A percentile compares a stretch with the other conserved stretches of the same genome.
phyloP scores from a whole-genome alignment of 2,329 filamentous ascomycete genomes.

The Aureobasidium sp. region DNA sequence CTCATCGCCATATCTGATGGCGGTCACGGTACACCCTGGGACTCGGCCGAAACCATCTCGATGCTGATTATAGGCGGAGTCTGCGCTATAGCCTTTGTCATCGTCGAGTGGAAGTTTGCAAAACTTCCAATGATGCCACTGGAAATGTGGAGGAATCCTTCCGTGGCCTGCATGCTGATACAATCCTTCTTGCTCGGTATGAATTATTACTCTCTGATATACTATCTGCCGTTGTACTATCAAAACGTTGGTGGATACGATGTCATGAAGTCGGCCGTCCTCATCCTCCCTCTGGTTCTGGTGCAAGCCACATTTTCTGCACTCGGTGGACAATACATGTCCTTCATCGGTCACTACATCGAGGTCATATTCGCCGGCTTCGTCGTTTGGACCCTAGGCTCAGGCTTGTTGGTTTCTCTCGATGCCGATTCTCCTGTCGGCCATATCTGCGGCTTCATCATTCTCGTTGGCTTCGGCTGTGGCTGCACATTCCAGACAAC shows the following conservation, averaged over 20 bases:
- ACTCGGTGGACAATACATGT: conserved; percentile 43
- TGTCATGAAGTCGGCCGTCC: conserved; percentile 43
- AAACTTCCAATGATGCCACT: conserved; percentile 41
- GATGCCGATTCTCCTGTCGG: conserved; percentile 23
- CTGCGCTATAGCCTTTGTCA: conserved; percentile 40
- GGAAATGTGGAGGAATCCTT: conserved; percentile 45
- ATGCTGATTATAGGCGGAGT: conserved; percentile 45
- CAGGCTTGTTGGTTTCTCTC: conserved; percentile 25
- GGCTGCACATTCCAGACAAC: conserved; percentile 32
- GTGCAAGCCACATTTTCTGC: conserved; percentile 22
- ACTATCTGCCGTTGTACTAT: conserved; percentile 42
- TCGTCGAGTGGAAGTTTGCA: conserved; percentile 46
- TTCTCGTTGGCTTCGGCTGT: conserved; percentile 25
- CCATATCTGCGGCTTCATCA: conserved; percentile 25
- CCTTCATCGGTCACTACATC: conserved; percentile 31
- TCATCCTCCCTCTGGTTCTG: conserved; percentile 35
- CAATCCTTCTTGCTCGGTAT: conserved; percentile 54
- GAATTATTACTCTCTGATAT: conserved; percentile 51
- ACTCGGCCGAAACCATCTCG: conserved; percentile 45
- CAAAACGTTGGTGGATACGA: conserved; percentile 38
- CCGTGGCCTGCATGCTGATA: conserved; percentile 46
- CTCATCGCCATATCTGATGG: conserved; percentile 44
- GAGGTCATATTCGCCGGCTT: conserved; percentile 39
- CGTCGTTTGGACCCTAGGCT: conserved; percentile 29
- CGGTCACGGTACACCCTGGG: conserved; percentile 50